Conservation (phyloP, 176 grass and related monocot genomes). For the Eleusine indica region DNA sequence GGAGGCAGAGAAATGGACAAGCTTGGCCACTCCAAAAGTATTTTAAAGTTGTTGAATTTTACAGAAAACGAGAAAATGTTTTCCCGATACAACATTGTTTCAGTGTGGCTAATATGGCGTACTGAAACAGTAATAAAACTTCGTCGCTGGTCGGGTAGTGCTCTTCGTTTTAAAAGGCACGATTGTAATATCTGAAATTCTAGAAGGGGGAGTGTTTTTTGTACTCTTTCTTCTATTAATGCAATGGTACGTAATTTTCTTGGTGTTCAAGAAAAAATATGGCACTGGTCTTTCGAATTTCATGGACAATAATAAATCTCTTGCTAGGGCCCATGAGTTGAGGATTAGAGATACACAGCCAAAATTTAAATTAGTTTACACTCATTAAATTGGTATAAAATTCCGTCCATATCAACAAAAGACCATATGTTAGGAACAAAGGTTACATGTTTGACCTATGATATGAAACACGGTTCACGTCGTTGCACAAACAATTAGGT, state of each 20-base stretch:
- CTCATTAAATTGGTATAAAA: constrained; percentile 17
- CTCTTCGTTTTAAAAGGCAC: too few species aligned
- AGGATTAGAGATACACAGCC: neutral
- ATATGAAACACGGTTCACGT: constrained; percentile 29
- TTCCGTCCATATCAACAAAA: neutral
- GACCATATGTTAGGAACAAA: constrained; percentile 30
- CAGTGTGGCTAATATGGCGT: neutral
- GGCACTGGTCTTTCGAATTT: neutral
- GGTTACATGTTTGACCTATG: constrained; percentile 34
- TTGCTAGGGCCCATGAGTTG: neutral
- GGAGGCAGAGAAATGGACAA: too few species aligned
- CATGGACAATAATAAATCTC: neutral
- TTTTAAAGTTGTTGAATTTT: too few species aligned
- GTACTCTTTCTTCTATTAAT: too few species aligned
- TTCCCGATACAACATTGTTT: neutral
- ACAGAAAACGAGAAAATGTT: too few species aligned
- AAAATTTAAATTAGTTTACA: neutral
- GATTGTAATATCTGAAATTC: too few species aligned
- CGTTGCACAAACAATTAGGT: constrained; percentile 24
- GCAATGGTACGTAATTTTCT: too few species aligned
- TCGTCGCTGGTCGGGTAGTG: too few species aligned
- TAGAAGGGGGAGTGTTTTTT: too few species aligned
- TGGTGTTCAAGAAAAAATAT: too few species aligned
- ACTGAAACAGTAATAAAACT: too few species aligned
- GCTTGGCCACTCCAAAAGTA: too few species aligned